These are phyloP conservation scores for Leccinum broughii DNA, from an alignment of 768 basidiomycete species.

Conservation along the genomic window DNA sequence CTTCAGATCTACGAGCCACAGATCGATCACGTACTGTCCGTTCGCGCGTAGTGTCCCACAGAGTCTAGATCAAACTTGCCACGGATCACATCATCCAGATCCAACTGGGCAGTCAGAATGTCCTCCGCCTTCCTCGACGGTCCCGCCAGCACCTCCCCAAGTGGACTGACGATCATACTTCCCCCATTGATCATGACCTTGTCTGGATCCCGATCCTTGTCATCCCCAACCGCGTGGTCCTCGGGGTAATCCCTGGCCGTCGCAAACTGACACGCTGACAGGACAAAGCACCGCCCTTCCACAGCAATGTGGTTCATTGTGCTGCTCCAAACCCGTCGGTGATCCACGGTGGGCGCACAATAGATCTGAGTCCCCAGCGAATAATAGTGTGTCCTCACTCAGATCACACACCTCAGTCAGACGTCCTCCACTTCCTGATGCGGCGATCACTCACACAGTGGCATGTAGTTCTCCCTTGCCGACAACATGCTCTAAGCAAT, in stretches of 20 bases:
- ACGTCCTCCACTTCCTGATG: not conserved
- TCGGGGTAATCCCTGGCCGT: constrained; percentile 54
- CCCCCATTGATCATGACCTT: constrained; percentile 63
- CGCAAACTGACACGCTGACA: constrained; percentile 61
- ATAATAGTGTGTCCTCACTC: constrained; percentile 62
- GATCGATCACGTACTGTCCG: constrained; percentile 45
- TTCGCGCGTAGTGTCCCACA: constrained; percentile 61
- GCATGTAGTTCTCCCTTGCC: constrained; percentile 73
- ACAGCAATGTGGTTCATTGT: constrained; percentile 65
- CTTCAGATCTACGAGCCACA: not conserved
- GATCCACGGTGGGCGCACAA: constrained; percentile 67
- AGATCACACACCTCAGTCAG: constrained; percentile 3
- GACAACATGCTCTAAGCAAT: not conserved
- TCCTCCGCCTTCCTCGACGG: constrained; percentile 55
- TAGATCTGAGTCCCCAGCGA: constrained; percentile 58
- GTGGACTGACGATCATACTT: constrained; percentile 57
- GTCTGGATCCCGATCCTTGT: constrained; percentile 39
- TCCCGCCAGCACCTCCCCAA: constrained; percentile 59
- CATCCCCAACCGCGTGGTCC: constrained; percentile 44
- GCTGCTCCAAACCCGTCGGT: constrained; percentile 53
- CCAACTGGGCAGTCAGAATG: constrained; percentile 55
- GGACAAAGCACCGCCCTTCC: constrained; percentile 70
- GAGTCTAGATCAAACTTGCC: constrained; percentile 65
- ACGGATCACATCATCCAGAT: constrained; percentile 55
- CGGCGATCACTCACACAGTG: constrained; percentile 45